These are phyloP conservation scores for Eruca vesicaria DNA, from an alignment of 441 rosid genomes.

Conservation along the genomic window DNA sequence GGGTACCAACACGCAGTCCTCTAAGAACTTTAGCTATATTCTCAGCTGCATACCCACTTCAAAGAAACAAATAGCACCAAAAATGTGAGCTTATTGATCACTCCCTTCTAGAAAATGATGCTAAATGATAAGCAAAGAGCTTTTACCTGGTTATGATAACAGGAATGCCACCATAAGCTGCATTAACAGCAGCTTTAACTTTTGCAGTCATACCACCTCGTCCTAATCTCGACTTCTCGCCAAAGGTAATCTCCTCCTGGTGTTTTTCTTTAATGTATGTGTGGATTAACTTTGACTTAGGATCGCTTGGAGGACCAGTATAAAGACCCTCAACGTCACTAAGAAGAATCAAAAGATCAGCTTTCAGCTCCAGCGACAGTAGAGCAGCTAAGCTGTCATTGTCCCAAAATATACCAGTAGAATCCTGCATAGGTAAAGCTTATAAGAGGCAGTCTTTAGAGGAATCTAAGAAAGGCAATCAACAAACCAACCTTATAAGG, in stretches of 20 bases:
- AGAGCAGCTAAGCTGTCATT: conserved; percentile 98
- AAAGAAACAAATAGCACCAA: conserved; percentile 18
- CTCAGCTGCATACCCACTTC: conserved; percentile 78
- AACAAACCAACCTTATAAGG: conserved; percentile 92
- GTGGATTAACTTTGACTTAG: conserved; percentile 79
- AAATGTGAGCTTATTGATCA: conserved; percentile 10
- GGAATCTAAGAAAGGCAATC: neutral
- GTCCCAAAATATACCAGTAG: conserved; percentile 99
- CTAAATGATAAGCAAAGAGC: too few species aligned
- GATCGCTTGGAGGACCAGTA: conserved; percentile 97
- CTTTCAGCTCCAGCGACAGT: conserved; percentile 85
- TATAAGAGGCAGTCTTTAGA: neutral
- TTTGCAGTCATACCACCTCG: conserved; percentile 99
- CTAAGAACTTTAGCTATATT: conserved; percentile 75
- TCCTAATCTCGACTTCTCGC: conserved; percentile 95
- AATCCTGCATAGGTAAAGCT: conserved; percentile 60
- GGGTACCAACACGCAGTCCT: conserved; percentile 90
- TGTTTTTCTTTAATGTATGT: conserved; percentile 83
- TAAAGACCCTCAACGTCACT: conserved; percentile 99
- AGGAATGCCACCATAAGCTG: conserved; percentile 89
- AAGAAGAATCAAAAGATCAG: conserved; percentile 87
- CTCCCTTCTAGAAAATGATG: neutral
- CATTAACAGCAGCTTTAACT: conserved; percentile 89
- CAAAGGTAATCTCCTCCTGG: conserved; percentile 85
- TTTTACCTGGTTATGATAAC: conserved; percentile 90